Base-by-base conservation (phyloP, 805 yeast species). In the Ogataea parapolymorpha region DNA sequence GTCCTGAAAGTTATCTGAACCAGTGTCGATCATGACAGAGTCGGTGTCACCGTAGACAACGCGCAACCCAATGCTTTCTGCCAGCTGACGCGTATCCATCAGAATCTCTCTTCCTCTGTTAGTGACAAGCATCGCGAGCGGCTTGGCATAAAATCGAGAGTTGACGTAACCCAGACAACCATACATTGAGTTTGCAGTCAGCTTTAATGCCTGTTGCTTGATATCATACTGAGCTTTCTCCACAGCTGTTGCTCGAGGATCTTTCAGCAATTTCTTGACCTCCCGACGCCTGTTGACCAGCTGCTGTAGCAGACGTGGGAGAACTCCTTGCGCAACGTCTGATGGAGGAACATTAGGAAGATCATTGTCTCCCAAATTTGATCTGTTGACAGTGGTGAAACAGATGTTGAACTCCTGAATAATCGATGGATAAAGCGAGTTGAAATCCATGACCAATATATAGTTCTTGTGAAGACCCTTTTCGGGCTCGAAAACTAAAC, bases 161-260 rank as follows among this genome's bases (percentile, higher is more conserved):
- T 84, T 77, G 6, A 84, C 85, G 62, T 82, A 90, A 52, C 99
- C 99, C 54, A 93, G 74, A 75, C 98, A 93, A 59, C 99, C 99
- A 67, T 93, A 93, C 97, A 93, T 91, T n/a, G 99, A 93, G 65
- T 93, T 93, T 22, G 99, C 99, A 2, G 99, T 95, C 59, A 93
- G 72, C 62, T 93, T 93, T 60, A 93, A 75, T 0, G 99, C 98
- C 61, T 85, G 95, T 64, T 93, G 99, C 58, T 90, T 87, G 58
- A 90, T 89, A 62, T 93, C 98, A 71, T 84, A 88, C 58, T 91
- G 96, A 0, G 86, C 83, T 42, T 66, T 77, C 58, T 86, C 89
- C 39, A 70, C 65, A 0, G 79, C 70, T 0, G 81, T 71, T 16
- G 81, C 77, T 32, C 75, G 72, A 25, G 90, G 82, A 50, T 80